Evolutionary conservation across 345 rosid species (phyloP), one percentile per base, ranked within the genome.

Genomic region (Eucalyptus tenuipes): DNA sequence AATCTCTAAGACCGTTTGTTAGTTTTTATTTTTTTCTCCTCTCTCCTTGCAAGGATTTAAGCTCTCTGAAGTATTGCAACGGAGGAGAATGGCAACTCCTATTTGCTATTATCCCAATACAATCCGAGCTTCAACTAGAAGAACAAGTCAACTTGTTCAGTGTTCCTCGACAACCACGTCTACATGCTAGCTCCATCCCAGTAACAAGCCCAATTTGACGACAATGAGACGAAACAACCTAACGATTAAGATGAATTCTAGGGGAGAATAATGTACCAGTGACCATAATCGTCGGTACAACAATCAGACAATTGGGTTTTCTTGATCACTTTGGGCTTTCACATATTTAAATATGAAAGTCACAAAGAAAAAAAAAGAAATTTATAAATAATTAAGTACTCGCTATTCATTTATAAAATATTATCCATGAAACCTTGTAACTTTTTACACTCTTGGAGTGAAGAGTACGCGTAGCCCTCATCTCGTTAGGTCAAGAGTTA

Each of bases 391-490:
- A 55, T 55, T 31, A 66, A 66, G 22, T 31, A 15, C 79, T 15
- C 6, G 3, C 9, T 66, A 7, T 66, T 15, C 7, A 15, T 15
- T 66, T 31, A 66, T n/a, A 33, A n/a, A 66, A 64, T 0, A 16
- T 64, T 66, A 66, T 66, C 22, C 75, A 66, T 66, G 11, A 0
- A n/a, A 31, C 79, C 40, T 4, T 66, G 40, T 66, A 15, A 11
- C 79, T 66, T 66, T 66, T 66, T 66, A 66, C 10, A 1, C 5
- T 64, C 14, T 15, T 18, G 0, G 18, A 3, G 5, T 64, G 17
- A 16, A 64, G 37, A 64, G 37, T 14, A n/a, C 0, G 4, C 2
- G 10, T 24, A 8, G 3, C 29, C 29, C 27, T 24, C 6, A 0
- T 55, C 61, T 55, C 13, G 13, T 24, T 2, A 22, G 3, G 29